phyloP scores from a whole-genome alignment of 305 asterid species.

The Fraxinus latifolia region DNA sequence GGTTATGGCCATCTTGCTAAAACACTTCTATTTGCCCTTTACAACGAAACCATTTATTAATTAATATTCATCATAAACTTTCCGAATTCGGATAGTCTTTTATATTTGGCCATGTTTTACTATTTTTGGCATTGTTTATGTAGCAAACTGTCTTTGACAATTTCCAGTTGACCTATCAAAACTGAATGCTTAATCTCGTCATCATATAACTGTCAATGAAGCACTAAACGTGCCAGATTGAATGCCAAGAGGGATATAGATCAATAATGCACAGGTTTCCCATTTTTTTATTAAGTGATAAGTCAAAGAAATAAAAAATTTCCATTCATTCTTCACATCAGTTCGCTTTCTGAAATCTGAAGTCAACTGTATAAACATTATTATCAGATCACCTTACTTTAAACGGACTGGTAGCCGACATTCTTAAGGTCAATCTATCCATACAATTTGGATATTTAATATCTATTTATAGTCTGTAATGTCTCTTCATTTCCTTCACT shows the following conservation, averaged over 20 bases:
- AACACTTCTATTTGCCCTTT: not conserved
- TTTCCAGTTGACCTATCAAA: constrained; percentile 1
- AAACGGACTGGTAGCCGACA: constrained; percentile 17
- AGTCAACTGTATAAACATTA: constrained; percentile 27
- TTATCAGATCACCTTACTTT: constrained; percentile 19
- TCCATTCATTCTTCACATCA: constrained; percentile 15
- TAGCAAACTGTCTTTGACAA: not conserved
- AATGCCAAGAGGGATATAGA: constrained; percentile 18
- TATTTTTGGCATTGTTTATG: not conserved
- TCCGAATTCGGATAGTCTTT: not conserved
- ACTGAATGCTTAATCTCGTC: not conserved
- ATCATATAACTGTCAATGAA: not conserved
- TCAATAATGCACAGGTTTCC: not conserved
- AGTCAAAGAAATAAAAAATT: constrained; percentile 9
- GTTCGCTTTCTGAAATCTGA: constrained; percentile 26
- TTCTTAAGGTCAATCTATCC: not conserved
- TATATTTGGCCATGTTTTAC: not conserved
- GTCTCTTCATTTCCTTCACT: not conserved
- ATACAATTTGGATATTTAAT: not conserved
- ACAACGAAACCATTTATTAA: not conserved
- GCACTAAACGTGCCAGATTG: not conserved
- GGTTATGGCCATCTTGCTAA: not conserved
- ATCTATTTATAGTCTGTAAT: not conserved
- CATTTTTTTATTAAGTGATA: not conserved
- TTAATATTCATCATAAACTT: not conserved